A percentile compares a stretch with the other conserved stretches of the same genome.
Conservation (phyloP, 2,329 filamentous ascomycete genomes). For the Penicillium corylophilum region DNA sequence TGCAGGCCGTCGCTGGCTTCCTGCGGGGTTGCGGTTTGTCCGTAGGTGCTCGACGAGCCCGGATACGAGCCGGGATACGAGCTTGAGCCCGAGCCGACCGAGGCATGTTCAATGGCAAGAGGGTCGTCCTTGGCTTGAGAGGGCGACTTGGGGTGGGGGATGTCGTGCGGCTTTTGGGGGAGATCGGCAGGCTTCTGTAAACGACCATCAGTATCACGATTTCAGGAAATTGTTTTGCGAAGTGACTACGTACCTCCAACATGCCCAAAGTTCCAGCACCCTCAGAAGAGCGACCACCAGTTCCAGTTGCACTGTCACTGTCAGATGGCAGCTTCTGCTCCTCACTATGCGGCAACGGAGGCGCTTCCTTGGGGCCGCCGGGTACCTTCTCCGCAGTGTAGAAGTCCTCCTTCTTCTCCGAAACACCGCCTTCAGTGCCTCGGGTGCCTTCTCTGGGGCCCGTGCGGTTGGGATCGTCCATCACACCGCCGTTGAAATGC, state of each 20-base stretch:
- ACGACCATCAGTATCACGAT: neutral
- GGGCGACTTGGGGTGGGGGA: constrained; percentile 64
- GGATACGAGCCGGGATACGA: constrained; percentile 24
- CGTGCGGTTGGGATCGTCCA: constrained; percentile 80
- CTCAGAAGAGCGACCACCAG: constrained; percentile 42
- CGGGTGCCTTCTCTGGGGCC: constrained; percentile 81
- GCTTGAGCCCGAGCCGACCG: constrained; percentile 13
- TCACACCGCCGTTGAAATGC: constrained; percentile 72
- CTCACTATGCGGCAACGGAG: constrained; percentile 77
- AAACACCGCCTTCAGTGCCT: constrained; percentile 85
- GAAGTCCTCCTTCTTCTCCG: constrained; percentile 75
- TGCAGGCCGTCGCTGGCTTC: constrained; percentile 73
- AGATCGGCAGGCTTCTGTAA: constrained; percentile 77
- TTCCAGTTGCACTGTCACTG: constrained; percentile 36
- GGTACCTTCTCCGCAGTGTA: constrained; percentile 72
- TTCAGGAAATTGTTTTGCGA: neutral
- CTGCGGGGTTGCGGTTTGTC: constrained; percentile 35
- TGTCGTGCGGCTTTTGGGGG: constrained; percentile 73
- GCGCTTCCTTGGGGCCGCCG: constrained; percentile 79
- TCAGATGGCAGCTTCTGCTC: constrained; percentile 61
- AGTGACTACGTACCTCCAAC: constrained; percentile 52
- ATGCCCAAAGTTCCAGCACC: constrained; percentile 47
- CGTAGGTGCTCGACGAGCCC: constrained; percentile 16
- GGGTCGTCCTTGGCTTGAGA: constrained; percentile 42
- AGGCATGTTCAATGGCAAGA: constrained; percentile 30